Evolutionary conservation across 331 rosid genomes (phyloP).

Genomic region (Pyrus hybrid): DNA sequence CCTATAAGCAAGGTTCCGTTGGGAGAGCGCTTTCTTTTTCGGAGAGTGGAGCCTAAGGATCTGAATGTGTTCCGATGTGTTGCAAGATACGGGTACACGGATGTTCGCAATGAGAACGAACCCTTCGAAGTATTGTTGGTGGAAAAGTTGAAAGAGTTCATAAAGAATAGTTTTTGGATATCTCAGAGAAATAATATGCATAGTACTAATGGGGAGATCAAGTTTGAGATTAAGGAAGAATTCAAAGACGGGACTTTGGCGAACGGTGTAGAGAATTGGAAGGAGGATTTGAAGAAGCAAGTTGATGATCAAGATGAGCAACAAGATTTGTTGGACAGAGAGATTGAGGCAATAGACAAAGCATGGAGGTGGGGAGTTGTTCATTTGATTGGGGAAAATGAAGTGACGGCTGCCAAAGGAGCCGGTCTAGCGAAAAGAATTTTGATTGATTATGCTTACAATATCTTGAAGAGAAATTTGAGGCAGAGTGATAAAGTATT

Average conservation of each 20-base stretch:
- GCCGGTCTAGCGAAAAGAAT: conserved; percentile 30
- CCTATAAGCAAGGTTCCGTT: conserved; percentile 35
- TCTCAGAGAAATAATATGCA: background rate
- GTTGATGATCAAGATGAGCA: background rate
- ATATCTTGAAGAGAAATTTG: conserved; percentile 45
- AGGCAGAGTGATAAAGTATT: conserved; percentile 42
- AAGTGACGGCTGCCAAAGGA: conserved; percentile 35
- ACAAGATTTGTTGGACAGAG: conserved; percentile 5
- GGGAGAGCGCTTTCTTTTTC: conserved; percentile 32
- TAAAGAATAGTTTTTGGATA: background rate
- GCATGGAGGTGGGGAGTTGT: conserved; percentile 37
- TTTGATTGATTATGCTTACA: conserved; percentile 46
- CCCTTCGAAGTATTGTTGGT: conserved; percentile 36
- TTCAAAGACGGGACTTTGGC: background rate
- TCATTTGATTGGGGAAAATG: conserved; percentile 56
- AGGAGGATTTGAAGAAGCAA: conserved; percentile 5
- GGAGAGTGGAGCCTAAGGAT: conserved; percentile 31
- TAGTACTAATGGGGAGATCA: background rate
- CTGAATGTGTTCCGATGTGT: conserved; percentile 35
- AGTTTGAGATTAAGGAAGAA: background rate
- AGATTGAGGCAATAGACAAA: conserved; percentile 19
- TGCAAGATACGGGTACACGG: conserved; percentile 48
- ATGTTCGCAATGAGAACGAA: conserved; percentile 29
- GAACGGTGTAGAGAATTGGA: background rate
- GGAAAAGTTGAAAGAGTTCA: conserved; percentile 27